Evolutionary conservation across 1,284 basidiomycete genomes (phyloP).

Genomic region (Xanthoconium separans): DNA sequence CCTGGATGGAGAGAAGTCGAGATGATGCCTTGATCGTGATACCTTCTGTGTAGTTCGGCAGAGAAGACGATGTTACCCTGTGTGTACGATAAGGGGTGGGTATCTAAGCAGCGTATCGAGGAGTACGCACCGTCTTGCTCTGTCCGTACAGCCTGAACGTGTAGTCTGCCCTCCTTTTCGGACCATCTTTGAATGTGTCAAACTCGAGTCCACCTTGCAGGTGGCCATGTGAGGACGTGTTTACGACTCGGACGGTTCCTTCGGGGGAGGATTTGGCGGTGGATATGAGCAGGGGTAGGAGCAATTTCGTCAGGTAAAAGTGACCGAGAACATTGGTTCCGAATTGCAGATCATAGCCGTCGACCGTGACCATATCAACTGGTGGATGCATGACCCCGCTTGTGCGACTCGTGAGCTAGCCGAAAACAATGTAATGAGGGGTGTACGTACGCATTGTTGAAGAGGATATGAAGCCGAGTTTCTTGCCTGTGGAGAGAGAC

Average conservation of each 20-base stretch:
- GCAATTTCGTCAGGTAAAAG: slow-evolving; percentile 45
- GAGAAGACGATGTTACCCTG: slow-evolving; percentile 31
- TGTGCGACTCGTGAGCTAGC: neutral
- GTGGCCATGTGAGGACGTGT: slow-evolving; percentile 7
- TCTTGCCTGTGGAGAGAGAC: slow-evolving; percentile 41
- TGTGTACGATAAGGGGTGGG: neutral
- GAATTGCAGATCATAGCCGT: slow-evolving; percentile 64
- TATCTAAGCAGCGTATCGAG: neutral
- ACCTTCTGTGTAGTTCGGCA: slow-evolving; percentile 35
- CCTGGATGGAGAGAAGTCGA: slow-evolving; percentile 35
- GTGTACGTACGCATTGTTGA: slow-evolving; percentile 47
- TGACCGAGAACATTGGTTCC: slow-evolving; percentile 60
- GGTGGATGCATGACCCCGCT: slow-evolving; percentile 61
- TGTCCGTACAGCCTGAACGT: slow-evolving; percentile 8
- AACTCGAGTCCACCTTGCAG: slow-evolving; percentile 1
- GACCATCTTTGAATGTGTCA: slow-evolving; percentile 9
- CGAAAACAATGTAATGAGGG: no score
- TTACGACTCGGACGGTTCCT: slow-evolving; percentile 11
- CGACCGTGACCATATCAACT: slow-evolving; percentile 43
- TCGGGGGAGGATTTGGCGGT: slow-evolving; percentile 30
- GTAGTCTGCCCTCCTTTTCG: slow-evolving; percentile 8
- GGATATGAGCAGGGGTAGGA: slow-evolving; percentile 41
- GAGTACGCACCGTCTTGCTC: slow-evolving; percentile 8
- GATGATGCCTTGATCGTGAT: slow-evolving; percentile 34
- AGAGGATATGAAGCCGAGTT: slow-evolving; percentile 47